Evolutionary conservation across 768 basidiomycete genomes (phyloP), one percentile per base, ranked within the genome.

Genomic region (Naganishia vishniacii): DNA sequence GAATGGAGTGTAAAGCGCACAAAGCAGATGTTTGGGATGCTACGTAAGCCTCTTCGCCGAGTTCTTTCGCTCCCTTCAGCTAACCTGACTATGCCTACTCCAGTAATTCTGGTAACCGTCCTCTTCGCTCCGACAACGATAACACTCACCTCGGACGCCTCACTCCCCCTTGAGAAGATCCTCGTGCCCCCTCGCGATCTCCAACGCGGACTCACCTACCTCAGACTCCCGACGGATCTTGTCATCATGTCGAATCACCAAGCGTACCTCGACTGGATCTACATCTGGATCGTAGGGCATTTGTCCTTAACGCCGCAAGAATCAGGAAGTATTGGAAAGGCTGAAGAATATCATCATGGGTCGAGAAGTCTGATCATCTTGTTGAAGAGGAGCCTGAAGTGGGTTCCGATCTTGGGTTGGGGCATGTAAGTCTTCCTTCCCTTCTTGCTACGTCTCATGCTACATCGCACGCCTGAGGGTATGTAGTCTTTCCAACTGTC

Each of bases 241-340:
- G 86, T 98, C 26, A 78, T 91, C 67, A 89, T 92, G 70, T 84
- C 89, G 15, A 99, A 99, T 75, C 94, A 99, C 75, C 94, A 80
- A 70, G 70, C 73, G 1, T 80, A 79, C 62, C 64, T 72, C 16
- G 80, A 81, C 67, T 81, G 80, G 79, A 75, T 86, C 86, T 94
- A 93, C 72, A 83, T 87, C 40, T 97, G 77, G 78, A 73, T 77
- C 37, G 45, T 78, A 2, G 70, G 62, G 0, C 65, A 69, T 29
- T 31, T 67, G 25, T 60, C 44, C 42, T 40, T 65, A 20, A 29
- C 59, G 3, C 40, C 47, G 60, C 70, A 73, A 51, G 56, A 71
- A 23, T 31, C 29, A 25, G 34, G 0, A 45, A 23, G 25, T 11
- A 32, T 15, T 9, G 48, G 3, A 31, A 13, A 58, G 16, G 53